A percentile compares a stretch with the other conserved stretches of the same genome.
These are phyloP conservation scores for Filosporella fistucella DNA, from an alignment of 495 filamentous ascomycete species.

Conservation along the genomic window DNA sequence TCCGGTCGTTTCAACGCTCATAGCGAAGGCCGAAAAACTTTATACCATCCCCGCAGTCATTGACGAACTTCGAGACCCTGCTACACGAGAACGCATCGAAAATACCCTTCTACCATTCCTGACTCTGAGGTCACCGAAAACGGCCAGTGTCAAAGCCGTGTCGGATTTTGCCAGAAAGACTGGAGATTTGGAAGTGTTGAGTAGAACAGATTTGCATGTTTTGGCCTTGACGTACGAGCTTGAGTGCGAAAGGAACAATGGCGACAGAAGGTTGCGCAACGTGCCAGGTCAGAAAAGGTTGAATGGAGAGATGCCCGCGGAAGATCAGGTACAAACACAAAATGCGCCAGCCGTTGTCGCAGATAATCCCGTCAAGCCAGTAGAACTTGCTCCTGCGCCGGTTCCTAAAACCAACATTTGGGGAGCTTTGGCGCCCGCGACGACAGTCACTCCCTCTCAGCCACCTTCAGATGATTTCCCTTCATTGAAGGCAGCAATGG, in stretches of 20 bases:
- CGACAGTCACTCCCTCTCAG: too few species aligned
- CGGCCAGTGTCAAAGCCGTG: conserved; percentile 73
- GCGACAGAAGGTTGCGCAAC: conserved; percentile 75
- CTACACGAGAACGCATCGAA: conserved; percentile 72
- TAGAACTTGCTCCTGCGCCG: too few species aligned
- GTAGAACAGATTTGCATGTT: conserved; percentile 80
- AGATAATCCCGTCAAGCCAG: too few species aligned
- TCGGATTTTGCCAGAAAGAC: conserved; percentile 84
- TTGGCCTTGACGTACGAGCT: conserved; percentile 89
- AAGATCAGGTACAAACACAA: too few species aligned
- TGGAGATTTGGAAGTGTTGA: conserved; percentile 83
- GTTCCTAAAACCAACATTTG: too few species aligned
- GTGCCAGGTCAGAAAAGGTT: conserved; percentile 70
- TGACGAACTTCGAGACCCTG: conserved; percentile 82
- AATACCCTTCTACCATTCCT: conserved; percentile 81
- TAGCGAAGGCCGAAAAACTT: conserved; percentile 69
- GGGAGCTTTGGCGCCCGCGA: too few species aligned
- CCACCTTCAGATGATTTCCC: too few species aligned
- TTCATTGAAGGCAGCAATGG: conserved; percentile 6
- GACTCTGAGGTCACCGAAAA: conserved; percentile 64
- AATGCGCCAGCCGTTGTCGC: too few species aligned
- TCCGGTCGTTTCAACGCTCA: conserved; percentile 70
- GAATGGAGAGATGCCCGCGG: conserved; percentile 68
- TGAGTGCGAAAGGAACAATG: conserved; percentile 77
- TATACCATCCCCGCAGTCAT: conserved; percentile 86